phyloP scores from a whole-genome alignment of 352 stramenopile genomes.

The Globisporangium apiculatum region DNA sequence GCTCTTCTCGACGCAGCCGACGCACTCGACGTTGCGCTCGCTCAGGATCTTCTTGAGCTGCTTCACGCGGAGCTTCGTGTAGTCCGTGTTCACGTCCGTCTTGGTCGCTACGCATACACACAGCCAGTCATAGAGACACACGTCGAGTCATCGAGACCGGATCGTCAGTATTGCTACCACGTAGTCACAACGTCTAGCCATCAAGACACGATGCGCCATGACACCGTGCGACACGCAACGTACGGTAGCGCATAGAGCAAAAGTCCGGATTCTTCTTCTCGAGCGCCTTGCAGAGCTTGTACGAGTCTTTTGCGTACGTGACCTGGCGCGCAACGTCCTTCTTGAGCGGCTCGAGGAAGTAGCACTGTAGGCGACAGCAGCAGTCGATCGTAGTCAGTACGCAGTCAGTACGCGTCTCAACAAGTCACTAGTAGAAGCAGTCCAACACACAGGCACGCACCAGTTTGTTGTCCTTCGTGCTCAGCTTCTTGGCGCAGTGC shows the following conservation, averaged over 20 bases:
- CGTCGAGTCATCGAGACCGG: no score
- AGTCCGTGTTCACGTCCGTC: slow-evolving; percentile 92
- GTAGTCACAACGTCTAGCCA: no score
- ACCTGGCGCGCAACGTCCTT: slow-evolving; percentile 91
- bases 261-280: slow-evolving; percentile 94
- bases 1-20: slow-evolving; percentile 92
- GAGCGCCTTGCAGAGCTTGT: slow-evolving; percentile 92
- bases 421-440: background rate
- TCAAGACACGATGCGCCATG: no score
- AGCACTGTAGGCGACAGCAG: slow-evolving; percentile 61
- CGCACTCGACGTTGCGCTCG: slow-evolving; percentile 90
- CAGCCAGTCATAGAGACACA: background rate
- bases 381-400: background rate
- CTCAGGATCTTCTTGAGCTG: slow-evolving; percentile 92
- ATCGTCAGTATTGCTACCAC: background rate
- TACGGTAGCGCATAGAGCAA: slow-evolving; percentile 92
- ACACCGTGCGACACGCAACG: slow-evolving; percentile 11
- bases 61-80: slow-evolving; percentile 93
- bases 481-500: slow-evolving; percentile 80
- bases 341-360: slow-evolving; percentile 93
- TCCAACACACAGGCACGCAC: slow-evolving; percentile 20
- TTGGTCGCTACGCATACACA: slow-evolving; percentile 70
- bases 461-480: slow-evolving; percentile 89
- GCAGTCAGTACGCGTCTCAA: background rate
- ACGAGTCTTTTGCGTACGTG: slow-evolving; percentile 87